Base-by-base conservation (phyloP, 768 basidiomycete genomes). In the Phylloporus sp. region DNA sequence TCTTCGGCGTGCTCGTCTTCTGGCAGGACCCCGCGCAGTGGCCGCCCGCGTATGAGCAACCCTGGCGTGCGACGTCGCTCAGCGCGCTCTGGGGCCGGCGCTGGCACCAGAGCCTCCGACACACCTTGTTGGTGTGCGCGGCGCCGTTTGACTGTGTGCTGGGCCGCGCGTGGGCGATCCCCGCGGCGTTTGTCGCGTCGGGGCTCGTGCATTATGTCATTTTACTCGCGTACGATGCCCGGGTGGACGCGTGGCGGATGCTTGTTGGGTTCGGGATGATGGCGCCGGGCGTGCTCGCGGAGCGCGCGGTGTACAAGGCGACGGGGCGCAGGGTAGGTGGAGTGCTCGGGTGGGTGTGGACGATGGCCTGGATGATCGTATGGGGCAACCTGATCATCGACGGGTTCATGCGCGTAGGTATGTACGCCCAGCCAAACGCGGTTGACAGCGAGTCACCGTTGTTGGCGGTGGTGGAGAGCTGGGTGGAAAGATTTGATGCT, bases 171-270 rank as follows among this genome's bases (percentile, higher is more conserved):
- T 81, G 78, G 3, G 70, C 68, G 5, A 66, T 84, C 9, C 39
- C 84, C 2, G 82, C 81, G 8, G 75, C 74, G 5, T 87, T 86
- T 62, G 49, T 78, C 9, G 61, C 76, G 6, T 86, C 85, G 1
- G 83, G 73, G 5, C 41, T 82, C 2, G 60, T 84, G 11, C 86
- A 88, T 54, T 70, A 79, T 52, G 39, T 76, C 12, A 77, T 76
- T 13, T 40, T 79, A 36, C 80, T 78, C 78, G 74, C 77, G 6
- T 73, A 82, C 74, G 78, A 78, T 2, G 62, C 68, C 9, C 77
- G 16, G 22, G 12, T 15, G 8, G 41, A 79, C 15, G 68, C 73
- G 1, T 78, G 38, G 52, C 49, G 55, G 20, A 70, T 79, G 27
- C 64, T 69, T 0, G 76, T 76, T 2, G 80, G 77, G 59, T 86